These are phyloP conservation scores for Glycine soja DNA, from an alignment of 306 rosid genomes.

Conservation along the genomic window DNA sequence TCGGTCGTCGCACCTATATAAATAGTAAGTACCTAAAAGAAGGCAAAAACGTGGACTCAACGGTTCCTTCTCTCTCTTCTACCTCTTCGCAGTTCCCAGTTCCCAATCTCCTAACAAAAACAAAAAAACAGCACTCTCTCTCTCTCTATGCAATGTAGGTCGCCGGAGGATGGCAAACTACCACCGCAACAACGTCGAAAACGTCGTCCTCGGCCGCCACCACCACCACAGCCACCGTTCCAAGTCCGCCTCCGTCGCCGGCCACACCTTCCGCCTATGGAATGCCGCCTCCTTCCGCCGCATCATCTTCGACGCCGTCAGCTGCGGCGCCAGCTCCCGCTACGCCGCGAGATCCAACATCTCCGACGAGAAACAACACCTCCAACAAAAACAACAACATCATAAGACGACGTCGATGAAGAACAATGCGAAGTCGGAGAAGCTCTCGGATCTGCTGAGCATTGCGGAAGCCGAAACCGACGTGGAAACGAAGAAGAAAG, in stretches of 20 bases:
- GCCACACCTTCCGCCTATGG: constrained; percentile 64
- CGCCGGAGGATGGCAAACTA: constrained; percentile 67
- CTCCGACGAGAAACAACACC: constrained; percentile 23
- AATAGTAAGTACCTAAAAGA: not conserved
- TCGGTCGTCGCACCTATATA: not conserved
- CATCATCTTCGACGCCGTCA: constrained; percentile 71
- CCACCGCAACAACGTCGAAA: constrained; percentile 71
- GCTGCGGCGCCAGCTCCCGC: constrained; percentile 85
- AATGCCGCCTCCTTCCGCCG: constrained; percentile 75
- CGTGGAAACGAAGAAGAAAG: constrained; percentile 65
- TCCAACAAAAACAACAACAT: not conserved
- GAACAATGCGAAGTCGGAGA: constrained; percentile 65
- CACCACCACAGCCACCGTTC: constrained; percentile 49
- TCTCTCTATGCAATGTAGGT: constrained; percentile 55
- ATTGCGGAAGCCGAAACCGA: constrained; percentile 63
- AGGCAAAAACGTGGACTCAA: constrained; percentile 36
- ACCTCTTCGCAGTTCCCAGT: not conserved
- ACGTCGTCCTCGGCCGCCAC: constrained; percentile 64
- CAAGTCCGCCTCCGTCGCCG: constrained; percentile 33
- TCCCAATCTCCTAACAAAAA: not conserved
- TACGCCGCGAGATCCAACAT: constrained; percentile 44
- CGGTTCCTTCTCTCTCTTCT: constrained; percentile 38
- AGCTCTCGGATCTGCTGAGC: constrained; percentile 82
- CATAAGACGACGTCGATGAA: not conserved
- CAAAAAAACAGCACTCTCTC: not conserved